phyloP scores from a whole-genome alignment of 1,284 basidiomycete species.

The Puccinia coronata region DNA sequence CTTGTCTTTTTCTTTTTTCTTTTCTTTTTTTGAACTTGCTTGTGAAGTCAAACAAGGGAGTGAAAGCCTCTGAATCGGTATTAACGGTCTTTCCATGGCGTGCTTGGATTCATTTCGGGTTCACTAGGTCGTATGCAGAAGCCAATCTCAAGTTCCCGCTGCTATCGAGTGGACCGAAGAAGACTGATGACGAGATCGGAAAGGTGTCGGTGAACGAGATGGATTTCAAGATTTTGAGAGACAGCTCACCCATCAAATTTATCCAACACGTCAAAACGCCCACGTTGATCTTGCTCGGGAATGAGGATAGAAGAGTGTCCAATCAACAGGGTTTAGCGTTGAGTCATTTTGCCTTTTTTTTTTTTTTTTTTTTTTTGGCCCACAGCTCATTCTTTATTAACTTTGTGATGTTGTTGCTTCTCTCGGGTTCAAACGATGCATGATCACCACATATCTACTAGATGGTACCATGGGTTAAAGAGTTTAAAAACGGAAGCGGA shows the following conservation, averaged over 20 bases:
- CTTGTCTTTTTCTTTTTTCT: background rate
- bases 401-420: background rate
- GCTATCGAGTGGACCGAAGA: background rate
- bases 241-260: slow-evolving; percentile 66
- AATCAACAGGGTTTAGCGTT: slow-evolving; percentile 66
- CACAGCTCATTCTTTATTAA: background rate
- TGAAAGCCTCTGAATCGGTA: background rate
- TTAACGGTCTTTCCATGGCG: background rate
- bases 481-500: slow-evolving; percentile 63
- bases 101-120: background rate
- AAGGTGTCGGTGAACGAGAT: slow-evolving; percentile 60
- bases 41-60: background rate
- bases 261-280: slow-evolving; percentile 65
- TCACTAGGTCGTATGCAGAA: slow-evolving; percentile 63
- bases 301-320: slow-evolving; percentile 67
- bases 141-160: slow-evolving; percentile 63
- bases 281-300: slow-evolving; percentile 67
- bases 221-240: slow-evolving; percentile 62
- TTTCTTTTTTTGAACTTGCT: background rate
- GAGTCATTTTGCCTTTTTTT: slow-evolving; percentile 1
- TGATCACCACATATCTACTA: too few species aligned
- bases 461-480: slow-evolving; percentile 69
- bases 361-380: background rate
- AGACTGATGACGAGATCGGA: slow-evolving; percentile 53
- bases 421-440: background rate